phyloP scores from a whole-genome alignment of 73 alveolate species.

The Paramecium octaurelia region DNA sequence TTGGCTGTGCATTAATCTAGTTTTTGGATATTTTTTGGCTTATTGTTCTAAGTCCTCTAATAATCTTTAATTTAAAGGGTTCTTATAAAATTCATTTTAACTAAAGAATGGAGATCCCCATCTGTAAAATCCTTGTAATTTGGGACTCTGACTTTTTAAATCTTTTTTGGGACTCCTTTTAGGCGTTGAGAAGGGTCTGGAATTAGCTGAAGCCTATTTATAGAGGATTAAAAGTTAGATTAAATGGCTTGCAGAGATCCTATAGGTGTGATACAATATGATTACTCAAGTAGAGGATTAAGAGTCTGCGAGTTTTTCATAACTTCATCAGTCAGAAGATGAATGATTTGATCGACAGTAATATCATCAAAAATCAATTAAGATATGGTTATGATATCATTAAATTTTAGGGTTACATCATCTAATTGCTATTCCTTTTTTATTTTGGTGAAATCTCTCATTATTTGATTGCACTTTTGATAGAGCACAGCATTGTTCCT shows the following conservation, averaged over 20 bases:
- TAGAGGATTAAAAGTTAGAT: not conserved
- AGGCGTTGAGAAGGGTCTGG: not conserved
- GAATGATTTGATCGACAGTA: not conserved
- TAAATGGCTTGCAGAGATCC: not conserved
- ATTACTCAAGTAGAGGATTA: slow-evolving; percentile 13
- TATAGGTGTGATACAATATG: not conserved
- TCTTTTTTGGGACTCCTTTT: not conserved
- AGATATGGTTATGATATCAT: not conserved
- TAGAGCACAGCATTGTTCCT: not conserved
- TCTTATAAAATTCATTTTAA: not conserved
- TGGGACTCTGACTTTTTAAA: not conserved
- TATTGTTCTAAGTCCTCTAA: not conserved
- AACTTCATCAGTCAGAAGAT: not conserved
- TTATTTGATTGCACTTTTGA: not conserved
- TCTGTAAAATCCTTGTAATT: not conserved
- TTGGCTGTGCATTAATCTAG: not conserved
- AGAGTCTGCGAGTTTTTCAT: not conserved
- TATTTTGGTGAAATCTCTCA: not conserved
- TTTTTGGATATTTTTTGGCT: slow-evolving; percentile 20
- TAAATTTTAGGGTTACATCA: not conserved
- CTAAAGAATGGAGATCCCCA: slow-evolving; percentile 25
- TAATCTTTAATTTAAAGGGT: not conserved
- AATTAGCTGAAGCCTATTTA: not conserved
- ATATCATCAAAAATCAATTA: not conserved
- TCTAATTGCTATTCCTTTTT: not conserved